Evolutionary conservation across 768 basidiomycete genomes (phyloP).

Genomic region (Collybia nuda): DNA sequence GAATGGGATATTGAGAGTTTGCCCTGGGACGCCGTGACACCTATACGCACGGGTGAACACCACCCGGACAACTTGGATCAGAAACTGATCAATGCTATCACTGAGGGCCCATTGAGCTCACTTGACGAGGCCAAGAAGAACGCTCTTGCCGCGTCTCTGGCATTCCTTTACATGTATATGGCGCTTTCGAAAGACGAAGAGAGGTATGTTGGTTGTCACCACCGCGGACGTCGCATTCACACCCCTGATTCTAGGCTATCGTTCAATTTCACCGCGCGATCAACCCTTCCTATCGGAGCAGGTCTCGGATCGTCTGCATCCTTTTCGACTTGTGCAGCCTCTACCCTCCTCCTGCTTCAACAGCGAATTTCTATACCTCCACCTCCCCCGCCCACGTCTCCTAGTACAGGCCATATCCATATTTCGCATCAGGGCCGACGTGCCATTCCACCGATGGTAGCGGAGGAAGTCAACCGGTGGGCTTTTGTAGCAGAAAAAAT

Average conservation of each 20-base stretch:
- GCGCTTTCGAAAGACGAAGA: slow-evolving; percentile 54
- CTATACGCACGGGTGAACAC: slow-evolving; percentile 47
- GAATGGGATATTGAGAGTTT: slow-evolving; percentile 80
- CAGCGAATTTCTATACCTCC: slow-evolving; percentile 61
- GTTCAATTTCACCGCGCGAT: slow-evolving; percentile 79
- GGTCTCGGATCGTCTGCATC: slow-evolving; percentile 97
- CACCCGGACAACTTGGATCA: slow-evolving; percentile 72
- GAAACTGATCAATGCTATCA: slow-evolving; percentile 71
- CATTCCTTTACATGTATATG: slow-evolving; percentile 96
- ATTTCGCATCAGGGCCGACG: slow-evolving; percentile 65
- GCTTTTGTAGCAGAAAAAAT: slow-evolving; percentile 96
- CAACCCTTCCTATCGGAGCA: slow-evolving; percentile 90
- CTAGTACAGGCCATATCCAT: slow-evolving; percentile 51
- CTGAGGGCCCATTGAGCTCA: slow-evolving; percentile 36
- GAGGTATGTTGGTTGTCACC: slow-evolving; percentile 45
- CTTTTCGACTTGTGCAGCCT: slow-evolving; percentile 85
- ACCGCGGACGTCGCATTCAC: slow-evolving; percentile 13
- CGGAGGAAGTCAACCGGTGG: slow-evolving; percentile 87
- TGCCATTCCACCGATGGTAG: slow-evolving; percentile 59
- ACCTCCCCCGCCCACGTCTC: slow-evolving; percentile 46
- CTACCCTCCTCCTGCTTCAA: slow-evolving; percentile 76
- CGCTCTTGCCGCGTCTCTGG: slow-evolving; percentile 47
- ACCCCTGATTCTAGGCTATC: slow-evolving; percentile 51
- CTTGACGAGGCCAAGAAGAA: slow-evolving; percentile 34
- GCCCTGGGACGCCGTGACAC: slow-evolving; percentile 76